These are phyloP conservation scores for Cladophialophora chaetospira DNA, from an alignment of 2,329 filamentous ascomycete genomes.

Conservation along the genomic window DNA sequence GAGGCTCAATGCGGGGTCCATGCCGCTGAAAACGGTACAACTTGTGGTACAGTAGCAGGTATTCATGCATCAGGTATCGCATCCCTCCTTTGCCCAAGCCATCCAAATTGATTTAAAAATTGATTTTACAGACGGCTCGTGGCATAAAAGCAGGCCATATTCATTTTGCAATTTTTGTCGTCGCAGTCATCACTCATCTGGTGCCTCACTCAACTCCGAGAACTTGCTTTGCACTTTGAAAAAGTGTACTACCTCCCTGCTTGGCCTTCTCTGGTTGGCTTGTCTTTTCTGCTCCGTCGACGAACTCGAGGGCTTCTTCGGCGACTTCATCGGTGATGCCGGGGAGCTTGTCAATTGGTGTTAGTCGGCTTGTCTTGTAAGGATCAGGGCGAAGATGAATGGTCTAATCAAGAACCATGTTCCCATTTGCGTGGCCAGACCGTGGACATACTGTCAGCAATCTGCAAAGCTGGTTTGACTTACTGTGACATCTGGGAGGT, in stretches of 20 bases:
- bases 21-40: too few species aligned
- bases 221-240: not conserved
- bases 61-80: too few species aligned
- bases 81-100: too few species aligned
- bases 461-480: not conserved
- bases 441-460: not conserved
- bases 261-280: not conserved
- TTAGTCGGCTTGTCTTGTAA: not conserved
- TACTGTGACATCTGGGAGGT: constrained; percentile 25
- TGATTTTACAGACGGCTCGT: too few species aligned
- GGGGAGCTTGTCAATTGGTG: not conserved
- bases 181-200: too few species aligned
- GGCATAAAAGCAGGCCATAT: too few species aligned
- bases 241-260: not conserved
- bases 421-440: not conserved
- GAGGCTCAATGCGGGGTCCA: too few species aligned
- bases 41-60: too few species aligned
- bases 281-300: constrained; percentile 17
- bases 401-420: not conserved
- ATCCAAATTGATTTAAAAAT: too few species aligned
- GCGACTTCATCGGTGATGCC: constrained; percentile 27
- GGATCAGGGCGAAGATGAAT: not conserved
- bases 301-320: constrained; percentile 28
- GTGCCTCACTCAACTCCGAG: not conserved
- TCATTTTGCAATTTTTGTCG: too few species aligned